Evolutionary conservation across 108 stramenopile species (phyloP).

Genomic region (Licmophora abbreviata): DNA sequence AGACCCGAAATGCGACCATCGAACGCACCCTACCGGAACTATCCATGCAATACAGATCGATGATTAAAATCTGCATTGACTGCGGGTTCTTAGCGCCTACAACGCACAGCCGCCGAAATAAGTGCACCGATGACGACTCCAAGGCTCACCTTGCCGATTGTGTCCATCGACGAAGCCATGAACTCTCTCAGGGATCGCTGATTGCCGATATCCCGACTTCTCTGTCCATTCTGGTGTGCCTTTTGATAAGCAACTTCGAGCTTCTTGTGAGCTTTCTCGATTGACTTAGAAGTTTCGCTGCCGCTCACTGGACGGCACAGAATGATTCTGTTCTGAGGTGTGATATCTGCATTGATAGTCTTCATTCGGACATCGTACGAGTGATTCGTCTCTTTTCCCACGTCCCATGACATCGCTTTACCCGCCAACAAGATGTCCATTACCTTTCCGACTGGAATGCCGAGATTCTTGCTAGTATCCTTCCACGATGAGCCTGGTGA

Average conservation of each 20-base stretch:
- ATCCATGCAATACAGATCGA: too few relatives aligned
- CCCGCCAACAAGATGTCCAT: conserved; percentile 71
- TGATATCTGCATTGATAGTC: conserved; percentile 46
- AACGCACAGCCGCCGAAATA: too few relatives aligned
- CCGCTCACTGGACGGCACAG: conserved; percentile 3
- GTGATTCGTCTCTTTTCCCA: too few relatives aligned
- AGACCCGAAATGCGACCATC: too few relatives aligned
- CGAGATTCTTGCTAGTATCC: conserved; percentile 23
- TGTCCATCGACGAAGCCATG: too few relatives aligned
- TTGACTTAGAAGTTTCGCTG: neutral
- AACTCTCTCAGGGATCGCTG: too few relatives aligned
- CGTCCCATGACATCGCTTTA: conserved; percentile 38
- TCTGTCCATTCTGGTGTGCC: conserved; percentile 22
- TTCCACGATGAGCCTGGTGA: conserved; percentile 30
- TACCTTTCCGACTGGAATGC: conserved; percentile 27
- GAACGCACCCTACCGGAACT: too few relatives aligned
- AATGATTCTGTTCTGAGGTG: conserved; percentile 65
- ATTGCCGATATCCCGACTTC: too few relatives aligned
- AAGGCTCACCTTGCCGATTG: too few relatives aligned
- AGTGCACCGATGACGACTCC: too few relatives aligned
- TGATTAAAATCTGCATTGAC: too few relatives aligned
- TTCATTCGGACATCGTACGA: conserved; percentile 63
- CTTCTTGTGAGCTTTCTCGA: conserved; percentile 16
- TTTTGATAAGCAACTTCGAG: conserved; percentile 18
- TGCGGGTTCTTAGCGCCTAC: too few relatives aligned